phyloP scores from a whole-genome alignment of 1,139 yeast species.

The Pichia sp. region DNA sequence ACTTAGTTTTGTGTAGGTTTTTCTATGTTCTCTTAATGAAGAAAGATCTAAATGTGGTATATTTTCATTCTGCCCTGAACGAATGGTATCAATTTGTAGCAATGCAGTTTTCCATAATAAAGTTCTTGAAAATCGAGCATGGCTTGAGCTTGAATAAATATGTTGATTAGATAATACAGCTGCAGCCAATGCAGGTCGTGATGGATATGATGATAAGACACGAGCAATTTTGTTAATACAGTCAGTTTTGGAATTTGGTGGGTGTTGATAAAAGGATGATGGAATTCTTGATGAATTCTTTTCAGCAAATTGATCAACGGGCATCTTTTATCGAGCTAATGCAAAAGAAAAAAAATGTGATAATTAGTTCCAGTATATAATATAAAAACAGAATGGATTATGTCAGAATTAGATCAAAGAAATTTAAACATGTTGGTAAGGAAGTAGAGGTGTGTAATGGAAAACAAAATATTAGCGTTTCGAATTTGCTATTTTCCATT shows the following conservation, averaged over 20 bases:
- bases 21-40: slow-evolving; percentile 9
- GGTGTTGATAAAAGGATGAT: slow-evolving; percentile 1
- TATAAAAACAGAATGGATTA: no score
- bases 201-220: slow-evolving; percentile 7
- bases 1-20: slow-evolving; percentile 3
- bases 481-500: no score
- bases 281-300: not conserved
- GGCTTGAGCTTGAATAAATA: slow-evolving; percentile 5
- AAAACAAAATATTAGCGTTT: no score
- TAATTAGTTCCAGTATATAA: no score
- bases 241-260: slow-evolving; percentile 1
- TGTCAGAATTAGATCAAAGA: no score
- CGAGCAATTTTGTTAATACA: slow-evolving; percentile 2
- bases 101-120: slow-evolving; percentile 20
- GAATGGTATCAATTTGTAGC: slow-evolving; percentile 14
- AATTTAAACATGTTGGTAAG: no score
- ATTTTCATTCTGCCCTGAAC: not conserved
- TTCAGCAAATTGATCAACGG: not conserved
- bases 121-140: slow-evolving; percentile 17
- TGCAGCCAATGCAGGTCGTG: slow-evolving; percentile 13
- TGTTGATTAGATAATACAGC: slow-evolving; percentile 12
- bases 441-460: no score
- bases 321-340: not conserved
- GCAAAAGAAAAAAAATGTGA: not conserved
- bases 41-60: slow-evolving; percentile 8